These are phyloP conservation scores for Cryomyces antarcticus DNA, from an alignment of 495 filamentous ascomycete species.

Conservation along the genomic window DNA sequence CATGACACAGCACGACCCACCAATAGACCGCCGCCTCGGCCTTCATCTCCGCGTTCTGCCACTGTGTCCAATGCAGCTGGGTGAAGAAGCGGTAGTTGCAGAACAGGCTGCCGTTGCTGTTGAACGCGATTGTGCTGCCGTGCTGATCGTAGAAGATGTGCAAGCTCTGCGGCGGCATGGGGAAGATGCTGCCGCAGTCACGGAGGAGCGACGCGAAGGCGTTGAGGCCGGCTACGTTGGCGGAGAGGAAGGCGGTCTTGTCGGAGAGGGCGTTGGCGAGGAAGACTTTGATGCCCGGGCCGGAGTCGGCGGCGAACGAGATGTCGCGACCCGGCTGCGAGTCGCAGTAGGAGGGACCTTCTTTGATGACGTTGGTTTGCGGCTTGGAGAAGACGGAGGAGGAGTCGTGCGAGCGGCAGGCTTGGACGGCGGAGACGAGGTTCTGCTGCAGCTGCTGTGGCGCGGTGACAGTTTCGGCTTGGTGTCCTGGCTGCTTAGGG, in stretches of 20 bases:
- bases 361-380: conserved; percentile 51
- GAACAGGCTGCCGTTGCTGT: conserved; percentile 65
- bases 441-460: conserved; percentile 32
- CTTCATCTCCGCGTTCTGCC: too few species aligned
- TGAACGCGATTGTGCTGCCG: conserved; percentile 82
- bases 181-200: conserved; percentile 51
- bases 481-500: too few species aligned
- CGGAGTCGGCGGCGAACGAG: conserved; percentile 45
- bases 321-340: conserved; percentile 62
- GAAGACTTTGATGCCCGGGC: conserved; percentile 54
- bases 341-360: conserved; percentile 81
- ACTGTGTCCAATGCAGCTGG: conserved; percentile 38
- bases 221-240: conserved; percentile 42
- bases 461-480: not conserved
- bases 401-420: conserved; percentile 63
- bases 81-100: conserved; percentile 83
- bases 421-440: conserved; percentile 60
- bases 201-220: conserved; percentile 49
- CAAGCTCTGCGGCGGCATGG: conserved; percentile 34
- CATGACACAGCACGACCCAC: conserved; percentile 83
- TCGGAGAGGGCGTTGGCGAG: conserved; percentile 32
- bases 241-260: conserved; percentile 33
- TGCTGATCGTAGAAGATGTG: conserved; percentile 76
- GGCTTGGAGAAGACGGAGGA: conserved; percentile 48
- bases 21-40: conserved; percentile 64